These are phyloP conservation scores for Fusarium neocosmosporiellum DNA, from an alignment of 2,329 filamentous ascomycete genomes.

Conservation along the genomic window DNA sequence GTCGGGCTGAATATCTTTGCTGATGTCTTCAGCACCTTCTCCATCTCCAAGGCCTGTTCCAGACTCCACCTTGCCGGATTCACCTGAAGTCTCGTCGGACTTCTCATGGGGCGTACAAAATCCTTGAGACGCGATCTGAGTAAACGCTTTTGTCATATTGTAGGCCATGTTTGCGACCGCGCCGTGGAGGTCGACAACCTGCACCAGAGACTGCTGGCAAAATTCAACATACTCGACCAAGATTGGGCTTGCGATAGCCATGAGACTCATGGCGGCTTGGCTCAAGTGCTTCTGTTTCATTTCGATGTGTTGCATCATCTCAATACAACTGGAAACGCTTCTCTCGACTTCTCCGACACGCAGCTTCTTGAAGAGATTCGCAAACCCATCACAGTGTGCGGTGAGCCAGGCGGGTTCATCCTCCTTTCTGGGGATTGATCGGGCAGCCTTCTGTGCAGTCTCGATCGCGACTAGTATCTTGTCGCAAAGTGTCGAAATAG, in stretches of 20 bases:
- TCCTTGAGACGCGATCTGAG: slow-evolving; percentile 82
- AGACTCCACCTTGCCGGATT: slow-evolving; percentile 84
- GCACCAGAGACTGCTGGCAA: slow-evolving; percentile 66
- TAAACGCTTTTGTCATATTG: slow-evolving; percentile 80
- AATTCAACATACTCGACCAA: slow-evolving; percentile 77
- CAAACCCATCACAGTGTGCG: slow-evolving; percentile 61
- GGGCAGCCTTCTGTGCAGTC: slow-evolving; percentile 69
- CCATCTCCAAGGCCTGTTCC: slow-evolving; percentile 96
- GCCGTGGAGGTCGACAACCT: slow-evolving; percentile 73
- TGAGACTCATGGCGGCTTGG: slow-evolving; percentile 46
- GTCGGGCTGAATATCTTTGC: slow-evolving; percentile 93
- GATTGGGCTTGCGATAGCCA: slow-evolving; percentile 68
- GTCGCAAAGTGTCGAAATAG: slow-evolving; percentile 75
- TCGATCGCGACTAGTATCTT: slow-evolving; percentile 84
- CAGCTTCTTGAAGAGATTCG: slow-evolving; percentile 67
- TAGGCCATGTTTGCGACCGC: slow-evolving; percentile 80
- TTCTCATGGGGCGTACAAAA: slow-evolving; percentile 93
- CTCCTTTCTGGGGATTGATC: slow-evolving; percentile 51
- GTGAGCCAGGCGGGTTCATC: slow-evolving; percentile 51
- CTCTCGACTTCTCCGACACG: slow-evolving; percentile 66
- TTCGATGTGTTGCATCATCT: slow-evolving; percentile 48
- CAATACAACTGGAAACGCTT: slow-evolving; percentile 53
- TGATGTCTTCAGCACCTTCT: slow-evolving; percentile 96
- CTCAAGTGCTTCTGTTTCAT: slow-evolving; percentile 42
- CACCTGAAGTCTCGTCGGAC: slow-evolving; percentile 74